These are phyloP conservation scores for Kwoniella heveanensis DNA, from an alignment of 768 basidiomycete genomes.

Conservation along the genomic window DNA sequence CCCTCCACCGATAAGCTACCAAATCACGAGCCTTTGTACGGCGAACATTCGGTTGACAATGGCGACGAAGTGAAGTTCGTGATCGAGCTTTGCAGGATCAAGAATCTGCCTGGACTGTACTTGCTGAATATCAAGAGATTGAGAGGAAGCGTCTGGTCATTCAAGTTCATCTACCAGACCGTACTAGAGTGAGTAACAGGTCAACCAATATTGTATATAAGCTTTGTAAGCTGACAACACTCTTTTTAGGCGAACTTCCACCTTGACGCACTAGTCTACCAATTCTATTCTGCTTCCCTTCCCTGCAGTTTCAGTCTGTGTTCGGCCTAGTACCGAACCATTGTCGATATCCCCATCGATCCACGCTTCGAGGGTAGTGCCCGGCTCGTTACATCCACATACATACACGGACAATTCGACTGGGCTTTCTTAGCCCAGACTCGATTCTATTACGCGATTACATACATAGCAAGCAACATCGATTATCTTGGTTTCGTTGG, in stretches of 20 bases:
- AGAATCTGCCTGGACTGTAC: constrained; percentile 85
- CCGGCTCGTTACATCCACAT: neutral
- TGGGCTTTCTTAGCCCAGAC: neutral
- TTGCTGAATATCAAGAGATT: constrained; percentile 87
- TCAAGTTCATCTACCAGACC: constrained; percentile 57
- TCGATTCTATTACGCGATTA: no score
- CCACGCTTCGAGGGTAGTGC: neutral
- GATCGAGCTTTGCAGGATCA: constrained; percentile 87
- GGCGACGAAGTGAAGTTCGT: constrained; percentile 97
- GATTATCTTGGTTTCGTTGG: neutral
- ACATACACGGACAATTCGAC: neutral
- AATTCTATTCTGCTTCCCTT: neutral
- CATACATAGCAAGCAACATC: neutral
- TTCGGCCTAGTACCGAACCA: no score
- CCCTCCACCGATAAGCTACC: constrained; percentile 58
- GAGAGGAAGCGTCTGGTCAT: constrained; percentile 89
- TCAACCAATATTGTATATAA: neutral
- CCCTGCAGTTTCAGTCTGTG: neutral
- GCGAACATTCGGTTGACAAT: constrained; percentile 72
- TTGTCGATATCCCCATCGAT: neutral
- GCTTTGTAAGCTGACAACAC: constrained; percentile 7
- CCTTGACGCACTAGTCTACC: constrained; percentile 15
- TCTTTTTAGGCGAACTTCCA: constrained; percentile 16
- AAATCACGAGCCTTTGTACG: constrained; percentile 69
- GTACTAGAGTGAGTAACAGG: constrained; percentile 52